phyloP scores from a whole-genome alignment of 108 stramenopile genomes.

The Licmophora abbreviata region DNA sequence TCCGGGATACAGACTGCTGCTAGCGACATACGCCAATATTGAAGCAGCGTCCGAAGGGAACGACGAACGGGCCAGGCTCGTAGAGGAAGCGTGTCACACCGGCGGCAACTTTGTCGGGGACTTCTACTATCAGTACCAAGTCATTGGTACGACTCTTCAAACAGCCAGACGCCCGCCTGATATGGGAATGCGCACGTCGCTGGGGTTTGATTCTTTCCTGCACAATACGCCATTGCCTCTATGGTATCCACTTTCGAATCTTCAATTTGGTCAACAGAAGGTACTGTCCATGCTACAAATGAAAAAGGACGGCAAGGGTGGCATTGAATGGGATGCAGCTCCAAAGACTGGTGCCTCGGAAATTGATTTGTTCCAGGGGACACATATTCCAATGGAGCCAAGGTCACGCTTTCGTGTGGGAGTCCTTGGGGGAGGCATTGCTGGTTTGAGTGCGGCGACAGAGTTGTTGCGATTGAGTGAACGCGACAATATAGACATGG shows the following conservation, averaged over 20 bases:
- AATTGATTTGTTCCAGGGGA: conserved; percentile 13
- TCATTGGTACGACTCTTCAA: conserved; percentile 7
- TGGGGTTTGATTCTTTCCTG: conserved; percentile 44
- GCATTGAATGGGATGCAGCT: conserved; percentile 18
- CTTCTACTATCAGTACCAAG: conserved; percentile 49
- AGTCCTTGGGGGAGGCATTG: conserved; percentile 53
- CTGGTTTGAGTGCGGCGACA: conserved; percentile 35
- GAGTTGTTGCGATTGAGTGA: conserved; percentile 27
- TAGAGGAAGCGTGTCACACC: conserved; percentile 24
- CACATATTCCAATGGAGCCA: conserved; percentile 39
- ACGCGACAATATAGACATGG: conserved; percentile 23
- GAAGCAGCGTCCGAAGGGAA: conserved; percentile 31
- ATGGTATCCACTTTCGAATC: conserved; percentile 49
- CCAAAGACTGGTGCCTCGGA: conserved; percentile 1
- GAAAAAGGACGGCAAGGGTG: conserved; percentile 33
- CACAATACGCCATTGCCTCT: conserved; percentile 31
- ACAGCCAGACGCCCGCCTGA: conserved; percentile 1
- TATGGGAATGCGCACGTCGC: conserved; percentile 12
- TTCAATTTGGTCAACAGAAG: conserved; percentile 16
- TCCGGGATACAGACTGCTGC: conserved; percentile 29
- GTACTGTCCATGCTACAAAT: conserved; percentile 34
- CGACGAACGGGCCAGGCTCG: conserved; percentile 7
- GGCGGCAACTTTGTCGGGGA: conserved; percentile 36
- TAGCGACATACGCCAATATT: conserved; percentile 39
- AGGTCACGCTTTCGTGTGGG: conserved; percentile 32